Conservation (phyloP, 2,329 filamentous ascomycete species). For the Chaetomium sp. region DNA sequence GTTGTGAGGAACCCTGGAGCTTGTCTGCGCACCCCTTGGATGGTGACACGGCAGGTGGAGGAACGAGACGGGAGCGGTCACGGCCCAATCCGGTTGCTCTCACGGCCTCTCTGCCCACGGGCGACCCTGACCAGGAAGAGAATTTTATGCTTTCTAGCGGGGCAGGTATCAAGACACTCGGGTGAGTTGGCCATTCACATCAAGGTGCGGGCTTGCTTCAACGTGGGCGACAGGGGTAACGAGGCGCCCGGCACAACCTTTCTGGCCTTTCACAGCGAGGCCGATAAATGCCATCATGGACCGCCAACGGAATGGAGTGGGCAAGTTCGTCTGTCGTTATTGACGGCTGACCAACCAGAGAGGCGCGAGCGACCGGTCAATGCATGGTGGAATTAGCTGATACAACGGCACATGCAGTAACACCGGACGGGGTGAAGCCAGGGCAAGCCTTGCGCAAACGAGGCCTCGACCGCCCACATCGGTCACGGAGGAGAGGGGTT, state of each 20-base stretch:
- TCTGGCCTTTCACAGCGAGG: conserved; percentile 3
- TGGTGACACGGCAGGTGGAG: conserved; percentile 32
- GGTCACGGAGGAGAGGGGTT: conserved; percentile 24
- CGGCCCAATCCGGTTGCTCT: conserved; percentile 30
- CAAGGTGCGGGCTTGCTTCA: not conserved
- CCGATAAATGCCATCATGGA: conserved; percentile 10
- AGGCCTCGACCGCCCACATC: conserved; percentile 24
- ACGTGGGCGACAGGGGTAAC: conserved; percentile 11
- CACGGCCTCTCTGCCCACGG: conserved; percentile 13
- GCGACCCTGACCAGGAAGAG: conserved; percentile 12
- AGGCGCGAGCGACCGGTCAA: conserved; percentile 26
- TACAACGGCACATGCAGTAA: conserved; percentile 29
- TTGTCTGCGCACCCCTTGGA: conserved; percentile 10
- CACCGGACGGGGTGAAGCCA: conserved; percentile 11
- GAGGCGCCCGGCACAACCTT: conserved; percentile 15
- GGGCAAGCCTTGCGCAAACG: conserved; percentile 18
- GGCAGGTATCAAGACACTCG: conserved; percentile 2
- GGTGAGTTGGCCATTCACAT: conserved; percentile 16
- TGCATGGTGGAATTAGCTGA: conserved; percentile 29
- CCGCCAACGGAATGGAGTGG: not conserved
- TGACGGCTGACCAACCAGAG: conserved; percentile 29
- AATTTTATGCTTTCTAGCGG: conserved; percentile 25
- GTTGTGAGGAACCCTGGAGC: not conserved
- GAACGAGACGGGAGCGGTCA: conserved; percentile 21
- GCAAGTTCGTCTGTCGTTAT: conserved; percentile 12